These are phyloP conservation scores for Umbilicus rupestris DNA, from an alignment of 164 flowering plant species.

Conservation along the genomic window DNA sequence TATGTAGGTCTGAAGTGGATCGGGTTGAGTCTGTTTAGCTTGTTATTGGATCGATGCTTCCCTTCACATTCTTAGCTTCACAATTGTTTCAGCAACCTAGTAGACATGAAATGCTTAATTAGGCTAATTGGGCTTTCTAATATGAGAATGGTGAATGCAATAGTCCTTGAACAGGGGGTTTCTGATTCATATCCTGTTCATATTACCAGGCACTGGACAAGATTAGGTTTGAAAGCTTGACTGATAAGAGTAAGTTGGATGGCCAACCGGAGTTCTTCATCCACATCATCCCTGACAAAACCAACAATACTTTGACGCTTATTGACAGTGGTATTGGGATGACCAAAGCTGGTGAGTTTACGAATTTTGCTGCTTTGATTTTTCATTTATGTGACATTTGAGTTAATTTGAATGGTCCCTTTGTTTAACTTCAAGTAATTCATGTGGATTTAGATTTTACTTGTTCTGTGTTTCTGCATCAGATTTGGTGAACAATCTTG, in stretches of 20 bases:
- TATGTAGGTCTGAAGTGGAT: no score
- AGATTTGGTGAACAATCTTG: constrained; percentile 59
- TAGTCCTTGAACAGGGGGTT: no score
- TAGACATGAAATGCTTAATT: no score
- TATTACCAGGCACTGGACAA: constrained; percentile 34
- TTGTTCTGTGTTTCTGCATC: neutral
- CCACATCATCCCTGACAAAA: constrained; percentile 52
- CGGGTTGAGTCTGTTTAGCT: no score
- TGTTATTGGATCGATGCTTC: no score
- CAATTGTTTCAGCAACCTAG: no score
- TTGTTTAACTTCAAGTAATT: no score
- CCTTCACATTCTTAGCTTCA: no score
- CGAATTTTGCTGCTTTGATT: neutral
- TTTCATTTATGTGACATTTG: neutral
- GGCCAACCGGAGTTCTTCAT: constrained; percentile 55
- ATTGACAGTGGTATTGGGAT: constrained; percentile 64
- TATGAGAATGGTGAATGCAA: no score
- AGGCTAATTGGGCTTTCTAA: no score
- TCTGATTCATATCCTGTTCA: neutral
- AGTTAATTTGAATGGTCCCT: neutral
- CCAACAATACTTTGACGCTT: constrained; percentile 41
- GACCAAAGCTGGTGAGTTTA: constrained; percentile 49
- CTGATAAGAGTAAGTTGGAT: constrained; percentile 60
- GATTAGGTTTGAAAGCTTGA: constrained; percentile 46
- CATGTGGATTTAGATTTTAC: no score